Base-by-base conservation (phyloP, 1,284 basidiomycete species). In the Ceratobasidium sp. region DNA sequence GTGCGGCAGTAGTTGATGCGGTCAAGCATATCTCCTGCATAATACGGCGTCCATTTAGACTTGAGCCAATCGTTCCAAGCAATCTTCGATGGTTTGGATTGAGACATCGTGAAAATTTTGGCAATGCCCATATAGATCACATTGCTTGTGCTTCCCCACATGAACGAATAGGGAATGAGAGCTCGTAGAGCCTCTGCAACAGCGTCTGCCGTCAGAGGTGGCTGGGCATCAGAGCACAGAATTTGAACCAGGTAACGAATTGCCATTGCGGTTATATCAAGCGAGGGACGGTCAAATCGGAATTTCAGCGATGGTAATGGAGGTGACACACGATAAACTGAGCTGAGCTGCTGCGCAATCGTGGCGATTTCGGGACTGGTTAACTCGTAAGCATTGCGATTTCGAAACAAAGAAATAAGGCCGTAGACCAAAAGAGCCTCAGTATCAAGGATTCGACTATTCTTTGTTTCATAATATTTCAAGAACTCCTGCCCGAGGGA, bases 371-470 rank as follows among this genome's bases (percentile, higher is more conserved):
- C 64, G 6, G 50, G 10, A 23, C 57, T 32, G 36, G 10, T 57
- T 3, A 69, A 21, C 23, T 69, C 64, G 21, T 69, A 57, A 3
- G 52, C 36, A 12, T 39, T 32, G 14, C 64, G 64, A 50, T 57
- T 52, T 2, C 64, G 32, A 9, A 69, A 18, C 16, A 69, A 28
- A 16, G 36, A n/a, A 32, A 69, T 30, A 21, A 69, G 64, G 16
- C 64, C 64, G 41, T 69, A 69, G 14, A 69, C 64, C 4, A 69
- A 28, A 21, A 69, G 52, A 28, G 52, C 21, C 36, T 69, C 64
- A 5, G 52, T 23, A 57, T 69, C 64, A 9, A 50, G 64, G 18
- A 34, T 26, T 18, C 64, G 48, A 26, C 9, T 21, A 32, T 53
- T 26, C 26, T 34, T 23, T 32, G 21, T 26, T 28, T 50, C 50